Conservation (phyloP, 2,329 filamentous ascomycete genomes). For the Trichoderma afroharzianum region DNA sequence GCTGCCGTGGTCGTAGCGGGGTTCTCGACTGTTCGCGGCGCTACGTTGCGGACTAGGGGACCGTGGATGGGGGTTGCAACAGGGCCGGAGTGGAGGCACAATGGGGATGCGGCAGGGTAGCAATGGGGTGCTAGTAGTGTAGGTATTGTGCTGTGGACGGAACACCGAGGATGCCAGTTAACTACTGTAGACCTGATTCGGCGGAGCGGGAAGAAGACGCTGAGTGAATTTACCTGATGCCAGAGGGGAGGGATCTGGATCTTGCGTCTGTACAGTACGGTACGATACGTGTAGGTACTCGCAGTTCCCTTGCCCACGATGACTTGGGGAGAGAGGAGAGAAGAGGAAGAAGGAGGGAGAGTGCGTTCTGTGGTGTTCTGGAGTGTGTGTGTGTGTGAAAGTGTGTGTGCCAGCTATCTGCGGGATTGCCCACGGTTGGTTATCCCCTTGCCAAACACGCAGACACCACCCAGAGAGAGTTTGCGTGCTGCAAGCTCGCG, state of each 20-base stretch:
- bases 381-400: background rate
- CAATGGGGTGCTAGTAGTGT: background rate
- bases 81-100: constrained; percentile 14
- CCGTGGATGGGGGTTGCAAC: background rate
- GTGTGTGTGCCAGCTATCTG: background rate
- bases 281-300: background rate
- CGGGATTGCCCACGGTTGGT: background rate
- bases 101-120: constrained; percentile 12
- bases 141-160: constrained; percentile 6
- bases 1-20: constrained; percentile 15
- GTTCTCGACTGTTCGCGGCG: constrained; percentile 17
- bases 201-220: constrained; percentile 1
- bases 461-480: background rate
- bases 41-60: constrained; percentile 15
- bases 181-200: constrained; percentile 6
- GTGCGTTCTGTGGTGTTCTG: background rate
- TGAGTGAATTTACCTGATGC: constrained; percentile 5
- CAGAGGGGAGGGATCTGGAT: background rate
- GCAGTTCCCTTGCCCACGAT: background rate
- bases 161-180: background rate
- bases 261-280: background rate
- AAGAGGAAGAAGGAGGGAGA: background rate
- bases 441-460: background rate
- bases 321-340: background rate
- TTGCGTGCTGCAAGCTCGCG: constrained; percentile 4